A percentile compares a stretch with the other conserved stretches of the same genome.
These are phyloP conservation scores for Eucalyptus regnans DNA, from an alignment of 345 rosid genomes.

Conservation along the genomic window DNA sequence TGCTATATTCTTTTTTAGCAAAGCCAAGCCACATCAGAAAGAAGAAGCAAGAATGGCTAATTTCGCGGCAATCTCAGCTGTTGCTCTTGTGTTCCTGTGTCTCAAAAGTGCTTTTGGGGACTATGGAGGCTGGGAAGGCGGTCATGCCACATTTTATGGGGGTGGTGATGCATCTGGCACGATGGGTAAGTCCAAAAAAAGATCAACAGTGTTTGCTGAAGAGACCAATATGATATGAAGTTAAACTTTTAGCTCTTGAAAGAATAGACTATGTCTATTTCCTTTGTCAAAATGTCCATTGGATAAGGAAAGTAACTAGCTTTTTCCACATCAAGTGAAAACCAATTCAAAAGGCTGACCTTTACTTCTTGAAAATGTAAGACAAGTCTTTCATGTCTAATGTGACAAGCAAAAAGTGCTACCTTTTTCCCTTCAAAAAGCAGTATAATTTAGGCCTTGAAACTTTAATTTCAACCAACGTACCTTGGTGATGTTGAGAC, in stretches of 20 bases:
- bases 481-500: not conserved
- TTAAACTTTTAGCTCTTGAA: not conserved
- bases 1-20: not conserved
- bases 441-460: not conserved
- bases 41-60: constrained; percentile 3
- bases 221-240: not conserved
- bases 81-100: constrained; percentile 20
- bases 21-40: not conserved
- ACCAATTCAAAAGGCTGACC: not conserved
- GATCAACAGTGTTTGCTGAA: not conserved
- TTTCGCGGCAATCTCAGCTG: not conserved
- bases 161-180: constrained; percentile 85
- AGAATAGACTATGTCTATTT: not conserved
- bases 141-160: constrained; percentile 76
- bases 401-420: not conserved
- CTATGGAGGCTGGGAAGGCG: constrained; percentile 65
- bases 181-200: constrained; percentile 37
- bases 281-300: not conserved
- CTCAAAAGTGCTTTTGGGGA: constrained; percentile 29
- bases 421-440: not conserved
- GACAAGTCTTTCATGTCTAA: not conserved
- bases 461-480: not conserved
- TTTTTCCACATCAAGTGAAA: not conserved
- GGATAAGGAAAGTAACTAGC: not conserved
- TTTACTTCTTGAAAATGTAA: not conserved